Percentiles rank a stretch among this genome's conserved stretches.
phyloP scores from a whole-genome alignment of 306 rosid species.

The Trifolium repens region DNA sequence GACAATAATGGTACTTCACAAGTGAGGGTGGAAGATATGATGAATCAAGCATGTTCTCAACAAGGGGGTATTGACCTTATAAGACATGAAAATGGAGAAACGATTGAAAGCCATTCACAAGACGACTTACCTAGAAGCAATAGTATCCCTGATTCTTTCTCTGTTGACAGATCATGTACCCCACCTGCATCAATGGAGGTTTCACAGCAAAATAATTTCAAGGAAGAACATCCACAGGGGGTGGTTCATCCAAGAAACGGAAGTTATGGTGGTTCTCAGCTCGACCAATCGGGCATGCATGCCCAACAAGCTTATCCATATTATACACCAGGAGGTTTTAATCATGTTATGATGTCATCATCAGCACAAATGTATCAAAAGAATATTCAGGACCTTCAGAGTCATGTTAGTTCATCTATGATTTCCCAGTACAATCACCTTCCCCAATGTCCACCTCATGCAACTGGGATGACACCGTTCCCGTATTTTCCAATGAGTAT shows the following conservation, averaged over 20 bases:
- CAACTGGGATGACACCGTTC: slow-evolving; percentile 66
- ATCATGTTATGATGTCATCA: slow-evolving; percentile 77
- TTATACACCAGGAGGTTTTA: slow-evolving; percentile 67
- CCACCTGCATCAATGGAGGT: slow-evolving; percentile 69
- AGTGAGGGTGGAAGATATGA: slow-evolving; percentile 48
- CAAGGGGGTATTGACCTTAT: slow-evolving; percentile 50
- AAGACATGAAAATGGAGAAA: slow-evolving; percentile 65
- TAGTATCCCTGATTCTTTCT: slow-evolving; percentile 72
- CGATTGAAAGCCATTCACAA: slow-evolving; percentile 63
- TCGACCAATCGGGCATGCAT: slow-evolving; percentile 55
- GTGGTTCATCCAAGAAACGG: slow-evolving; percentile 59
- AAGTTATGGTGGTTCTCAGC: slow-evolving; percentile 45
- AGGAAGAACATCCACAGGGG: slow-evolving; percentile 55
- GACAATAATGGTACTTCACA: slow-evolving; percentile 48
- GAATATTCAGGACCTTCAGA: slow-evolving; percentile 72
- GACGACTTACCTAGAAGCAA: slow-evolving; percentile 70
- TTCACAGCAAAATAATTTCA: slow-evolving; percentile 54
- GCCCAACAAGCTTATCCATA: slow-evolving; percentile 76
- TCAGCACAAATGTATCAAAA: slow-evolving; percentile 75
- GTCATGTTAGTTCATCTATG: slow-evolving; percentile 62
- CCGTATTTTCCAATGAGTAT: slow-evolving; percentile 40
- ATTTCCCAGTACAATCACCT: slow-evolving; percentile 76
- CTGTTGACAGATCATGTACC: slow-evolving; percentile 86
- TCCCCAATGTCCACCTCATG: slow-evolving; percentile 72
- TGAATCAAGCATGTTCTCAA: slow-evolving; percentile 49